phyloP scores from a whole-genome alignment of 768 basidiomycete genomes.

The Tulasnella sp. region DNA sequence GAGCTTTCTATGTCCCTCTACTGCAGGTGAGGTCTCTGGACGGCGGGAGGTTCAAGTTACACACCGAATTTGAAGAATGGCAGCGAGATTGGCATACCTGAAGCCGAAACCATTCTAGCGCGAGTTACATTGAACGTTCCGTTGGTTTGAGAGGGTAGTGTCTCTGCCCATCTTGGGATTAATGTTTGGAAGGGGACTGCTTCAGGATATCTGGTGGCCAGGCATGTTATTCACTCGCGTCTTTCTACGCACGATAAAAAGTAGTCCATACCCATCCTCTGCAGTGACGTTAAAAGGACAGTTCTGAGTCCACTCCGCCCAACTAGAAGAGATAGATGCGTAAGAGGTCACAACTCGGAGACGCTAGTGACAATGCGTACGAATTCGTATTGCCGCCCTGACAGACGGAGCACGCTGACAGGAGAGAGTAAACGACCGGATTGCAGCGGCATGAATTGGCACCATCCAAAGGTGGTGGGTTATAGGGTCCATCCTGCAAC shows the following conservation, averaged over 20 bases:
- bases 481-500: background rate
- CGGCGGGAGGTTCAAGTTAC: background rate
- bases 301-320: constrained; percentile 3
- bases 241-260: background rate
- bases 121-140: constrained; percentile 1
- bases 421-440: constrained; percentile 3
- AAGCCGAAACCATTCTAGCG: background rate
- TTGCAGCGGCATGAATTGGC: constrained; percentile 6
- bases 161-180: constrained; percentile 3
- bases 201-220: background rate
- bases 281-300: background rate
- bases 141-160: background rate
- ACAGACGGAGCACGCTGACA: constrained; percentile 7
- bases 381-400: background rate
- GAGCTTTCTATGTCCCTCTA: background rate
- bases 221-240: background rate
- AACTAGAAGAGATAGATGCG: background rate
- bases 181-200: background rate
- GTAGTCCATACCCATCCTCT: background rate
- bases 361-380: background rate
- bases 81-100: background rate
- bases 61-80: background rate
- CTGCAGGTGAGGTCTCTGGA: background rate
- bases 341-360: background rate
- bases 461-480: background rate